Evolutionary conservation across 169 alveolate species (phyloP).

Genomic region (Cryptosporidium meleagridis): DNA sequence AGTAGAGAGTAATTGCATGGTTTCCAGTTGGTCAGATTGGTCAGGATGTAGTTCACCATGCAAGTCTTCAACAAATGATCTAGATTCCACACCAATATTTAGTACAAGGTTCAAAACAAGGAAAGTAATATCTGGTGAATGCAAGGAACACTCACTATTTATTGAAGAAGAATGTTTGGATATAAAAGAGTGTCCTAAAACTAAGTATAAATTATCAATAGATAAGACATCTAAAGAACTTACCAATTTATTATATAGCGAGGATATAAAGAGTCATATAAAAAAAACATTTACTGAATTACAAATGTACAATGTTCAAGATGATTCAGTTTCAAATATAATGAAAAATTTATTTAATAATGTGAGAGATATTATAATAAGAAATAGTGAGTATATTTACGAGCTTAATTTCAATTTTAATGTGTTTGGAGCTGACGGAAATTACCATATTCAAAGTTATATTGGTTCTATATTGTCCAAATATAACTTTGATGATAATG

Average conservation of each 20-base stretch:
- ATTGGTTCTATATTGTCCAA: conserved; percentile 1
- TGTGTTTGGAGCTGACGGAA: conserved; percentile 42
- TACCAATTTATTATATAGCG: neutral
- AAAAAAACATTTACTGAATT: neutral
- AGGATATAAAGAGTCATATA: neutral
- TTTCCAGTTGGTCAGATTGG: conserved; percentile 39
- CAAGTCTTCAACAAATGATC: neutral
- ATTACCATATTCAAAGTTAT: neutral
- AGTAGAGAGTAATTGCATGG: conserved; percentile 20
- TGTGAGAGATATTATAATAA: conserved; percentile 5
- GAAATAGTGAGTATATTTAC: conserved; percentile 1
- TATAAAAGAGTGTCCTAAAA: conserved; percentile 23
- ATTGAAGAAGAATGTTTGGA: conserved; percentile 20
- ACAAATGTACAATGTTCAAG: neutral
- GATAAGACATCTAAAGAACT: conserved; percentile 9
- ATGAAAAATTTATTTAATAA: neutral
- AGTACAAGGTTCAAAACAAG: conserved; percentile 35
- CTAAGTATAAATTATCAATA: neutral
- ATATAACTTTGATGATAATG: neutral
- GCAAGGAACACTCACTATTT: conserved; percentile 10
- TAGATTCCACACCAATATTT: neutral
- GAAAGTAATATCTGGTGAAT: neutral
- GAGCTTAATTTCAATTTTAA: neutral
- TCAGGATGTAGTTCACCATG: conserved; percentile 55
- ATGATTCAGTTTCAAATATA: conserved; percentile 1